Conservation (phyloP, 1,284 basidiomycete genomes). For the Sanguinoderma infundibulare region DNA sequence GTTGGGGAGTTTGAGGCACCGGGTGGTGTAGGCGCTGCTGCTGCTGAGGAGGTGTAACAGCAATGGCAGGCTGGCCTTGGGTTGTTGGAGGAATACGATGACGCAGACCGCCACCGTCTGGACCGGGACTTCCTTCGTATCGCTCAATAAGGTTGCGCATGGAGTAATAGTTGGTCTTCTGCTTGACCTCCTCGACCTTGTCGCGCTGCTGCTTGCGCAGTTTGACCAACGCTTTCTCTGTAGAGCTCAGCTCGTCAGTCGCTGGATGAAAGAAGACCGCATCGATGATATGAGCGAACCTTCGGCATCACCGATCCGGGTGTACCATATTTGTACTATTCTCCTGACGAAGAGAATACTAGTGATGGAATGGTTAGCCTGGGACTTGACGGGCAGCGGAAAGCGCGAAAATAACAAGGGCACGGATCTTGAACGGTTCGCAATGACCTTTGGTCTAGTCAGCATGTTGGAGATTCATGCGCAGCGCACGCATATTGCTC, state of each 20-base stretch:
- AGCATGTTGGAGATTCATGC: too few relatives aligned
- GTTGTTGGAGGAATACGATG: conserved; percentile 27
- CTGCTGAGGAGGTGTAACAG: conserved; percentile 20
- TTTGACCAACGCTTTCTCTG: conserved; percentile 81
- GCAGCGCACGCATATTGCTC: too few relatives aligned
- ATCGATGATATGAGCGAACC: conserved; percentile 51
- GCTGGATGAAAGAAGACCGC: not conserved
- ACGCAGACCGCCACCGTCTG: conserved; percentile 34
- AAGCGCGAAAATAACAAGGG: not conserved
- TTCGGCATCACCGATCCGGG: conserved; percentile 83
- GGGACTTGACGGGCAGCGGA: too few relatives aligned
- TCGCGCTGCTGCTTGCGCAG: conserved; percentile 82
- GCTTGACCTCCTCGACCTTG: conserved; percentile 96
- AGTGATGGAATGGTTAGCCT: not conserved
- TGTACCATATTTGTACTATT: conserved; percentile 88
- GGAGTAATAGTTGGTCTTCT: conserved; percentile 94
- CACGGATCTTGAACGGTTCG: too few relatives aligned
- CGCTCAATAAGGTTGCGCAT: conserved; percentile 90
- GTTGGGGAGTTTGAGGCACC: conserved; percentile 33
- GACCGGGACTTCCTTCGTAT: conserved; percentile 74
- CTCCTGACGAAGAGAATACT: conserved; percentile 86
- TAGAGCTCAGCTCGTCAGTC: not conserved
- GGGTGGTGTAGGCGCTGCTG: conserved; percentile 7
- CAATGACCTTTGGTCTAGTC: too few relatives aligned
- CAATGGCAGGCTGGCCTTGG: conserved; percentile 1